phyloP scores from a whole-genome alignment of 441 rosid species.

The Hura crepitans region DNA sequence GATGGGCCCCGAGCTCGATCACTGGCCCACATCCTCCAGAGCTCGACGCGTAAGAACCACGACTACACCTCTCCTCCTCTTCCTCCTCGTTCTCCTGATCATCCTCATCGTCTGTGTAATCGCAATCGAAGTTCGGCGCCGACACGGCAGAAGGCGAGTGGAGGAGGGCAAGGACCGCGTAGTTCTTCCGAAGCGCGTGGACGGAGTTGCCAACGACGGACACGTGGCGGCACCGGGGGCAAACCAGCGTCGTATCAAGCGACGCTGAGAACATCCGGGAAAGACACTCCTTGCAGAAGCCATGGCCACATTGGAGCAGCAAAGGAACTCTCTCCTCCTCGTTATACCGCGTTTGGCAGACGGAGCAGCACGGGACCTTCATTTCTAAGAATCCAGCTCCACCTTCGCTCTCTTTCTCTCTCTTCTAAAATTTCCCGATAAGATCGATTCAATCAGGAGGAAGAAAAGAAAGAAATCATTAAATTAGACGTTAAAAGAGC shows the following conservation, averaged over 20 bases:
- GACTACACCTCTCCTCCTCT: conserved; percentile 39
- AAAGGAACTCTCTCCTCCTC: conserved; percentile 89
- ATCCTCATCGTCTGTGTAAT: conserved; percentile 46
- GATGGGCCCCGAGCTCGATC: conserved; percentile 56
- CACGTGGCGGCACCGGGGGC: conserved; percentile 91
- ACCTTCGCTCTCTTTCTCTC: not conserved
- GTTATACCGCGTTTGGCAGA: conserved; percentile 91
- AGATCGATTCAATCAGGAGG: not conserved
- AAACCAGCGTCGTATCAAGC: conserved; percentile 62
- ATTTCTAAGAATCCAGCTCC: conserved; percentile 19
- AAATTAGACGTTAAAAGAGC: conserved; percentile 2
- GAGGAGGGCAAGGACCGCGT: conserved; percentile 70
- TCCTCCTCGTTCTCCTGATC: conserved; percentile 28
- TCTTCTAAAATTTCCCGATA: not conserved
- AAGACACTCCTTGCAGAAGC: conserved; percentile 87
- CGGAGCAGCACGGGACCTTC: conserved; percentile 90
- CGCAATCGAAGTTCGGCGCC: conserved; percentile 51
- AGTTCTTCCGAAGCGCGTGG: conserved; percentile 78
- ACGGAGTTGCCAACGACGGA: conserved; percentile 92
- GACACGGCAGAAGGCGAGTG: conserved; percentile 42
- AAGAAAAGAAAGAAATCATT: not conserved
- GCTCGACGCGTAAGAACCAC: conserved; percentile 52
- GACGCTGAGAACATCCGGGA: conserved; percentile 88
- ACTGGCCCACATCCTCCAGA: conserved; percentile 51
- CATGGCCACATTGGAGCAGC: conserved; percentile 90